phyloP scores from a whole-genome alignment of 83 land plant species.

The Diphasiastrum complanatum region DNA sequence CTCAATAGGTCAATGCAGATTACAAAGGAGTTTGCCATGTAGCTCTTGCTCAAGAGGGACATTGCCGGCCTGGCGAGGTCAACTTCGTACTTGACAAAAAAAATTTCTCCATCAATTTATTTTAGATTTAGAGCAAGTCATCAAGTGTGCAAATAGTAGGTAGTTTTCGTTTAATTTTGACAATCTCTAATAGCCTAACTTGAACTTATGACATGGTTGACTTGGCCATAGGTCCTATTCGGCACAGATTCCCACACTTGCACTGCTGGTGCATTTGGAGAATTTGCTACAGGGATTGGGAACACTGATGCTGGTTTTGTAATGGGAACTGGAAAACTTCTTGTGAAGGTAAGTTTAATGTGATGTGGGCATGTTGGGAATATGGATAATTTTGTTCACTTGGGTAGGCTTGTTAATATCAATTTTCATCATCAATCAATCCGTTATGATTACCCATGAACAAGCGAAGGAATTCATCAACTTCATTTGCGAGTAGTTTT shows the following conservation, averaged over 20 bases:
- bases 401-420: no score
- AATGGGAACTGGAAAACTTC: slow-evolving; percentile 79
- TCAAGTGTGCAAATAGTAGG: neutral
- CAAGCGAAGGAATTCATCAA: neutral
- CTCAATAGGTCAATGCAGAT: slow-evolving; percentile 83
- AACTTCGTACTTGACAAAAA: neutral
- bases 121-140: no score
- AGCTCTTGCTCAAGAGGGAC: slow-evolving; percentile 98
- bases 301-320: slow-evolving; percentile 98
- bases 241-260: slow-evolving; percentile 98
- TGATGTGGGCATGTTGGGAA: neutral
- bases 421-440: no score
- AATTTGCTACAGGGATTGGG: slow-evolving; percentile 97
- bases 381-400: no score
- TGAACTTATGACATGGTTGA: no score
- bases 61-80: slow-evolving; percentile 98
- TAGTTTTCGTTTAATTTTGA: neutral
- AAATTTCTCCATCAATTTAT: no score
- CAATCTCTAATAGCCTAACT: no score
- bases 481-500: no score
- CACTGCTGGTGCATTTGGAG: slow-evolving; percentile 95
- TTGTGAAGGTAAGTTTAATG: slow-evolving; percentile 57
- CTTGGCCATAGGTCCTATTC: slow-evolving; percentile 57
- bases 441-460: no score
- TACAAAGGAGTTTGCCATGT: slow-evolving; percentile 97